Conservation (phyloP, 345 rosid genomes). For the Toxicodendron radicans region DNA sequence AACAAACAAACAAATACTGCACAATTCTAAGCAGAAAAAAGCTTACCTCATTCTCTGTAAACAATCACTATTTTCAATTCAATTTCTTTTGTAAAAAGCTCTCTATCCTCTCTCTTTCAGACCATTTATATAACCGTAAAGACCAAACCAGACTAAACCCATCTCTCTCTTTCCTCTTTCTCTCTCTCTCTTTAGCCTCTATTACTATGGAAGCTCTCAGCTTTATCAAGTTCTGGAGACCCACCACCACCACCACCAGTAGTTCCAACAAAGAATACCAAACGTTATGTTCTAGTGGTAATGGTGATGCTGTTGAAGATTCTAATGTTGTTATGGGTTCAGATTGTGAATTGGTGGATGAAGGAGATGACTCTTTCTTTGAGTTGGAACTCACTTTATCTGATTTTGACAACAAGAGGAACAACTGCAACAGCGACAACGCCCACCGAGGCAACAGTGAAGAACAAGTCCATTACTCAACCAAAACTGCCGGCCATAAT, state of each 20-base stretch:
- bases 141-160: no score
- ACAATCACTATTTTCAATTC: slow-evolving; percentile 39
- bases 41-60: slow-evolving; percentile 17
- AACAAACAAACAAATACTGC: slow-evolving; percentile 8
- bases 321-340: slow-evolving; percentile 15
- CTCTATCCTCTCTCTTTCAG: slow-evolving; percentile 7
- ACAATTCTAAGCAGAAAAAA: slow-evolving; percentile 16
- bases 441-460: not conserved
- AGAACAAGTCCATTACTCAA: slow-evolving; percentile 14
- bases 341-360: slow-evolving; percentile 38
- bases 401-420: slow-evolving; percentile 28
- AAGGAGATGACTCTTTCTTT: slow-evolving; percentile 87
- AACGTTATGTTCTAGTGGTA: slow-evolving; percentile 5
- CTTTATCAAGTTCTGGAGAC: slow-evolving; percentile 60
- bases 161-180: not conserved
- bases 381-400: slow-evolving; percentile 76
- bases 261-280: slow-evolving; percentile 27
- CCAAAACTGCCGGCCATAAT: slow-evolving; percentile 22
- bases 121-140: no score
- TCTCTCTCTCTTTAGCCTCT: not conserved
- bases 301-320: slow-evolving; percentile 13
- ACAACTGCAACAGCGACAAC: slow-evolving; percentile 14
- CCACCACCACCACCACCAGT: slow-evolving; percentile 27
- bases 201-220: slow-evolving; percentile 64
- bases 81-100: not conserved